These are phyloP conservation scores for Oryza australiensis DNA, from an alignment of 176 grass and related monocot species.

Conservation along the genomic window DNA sequence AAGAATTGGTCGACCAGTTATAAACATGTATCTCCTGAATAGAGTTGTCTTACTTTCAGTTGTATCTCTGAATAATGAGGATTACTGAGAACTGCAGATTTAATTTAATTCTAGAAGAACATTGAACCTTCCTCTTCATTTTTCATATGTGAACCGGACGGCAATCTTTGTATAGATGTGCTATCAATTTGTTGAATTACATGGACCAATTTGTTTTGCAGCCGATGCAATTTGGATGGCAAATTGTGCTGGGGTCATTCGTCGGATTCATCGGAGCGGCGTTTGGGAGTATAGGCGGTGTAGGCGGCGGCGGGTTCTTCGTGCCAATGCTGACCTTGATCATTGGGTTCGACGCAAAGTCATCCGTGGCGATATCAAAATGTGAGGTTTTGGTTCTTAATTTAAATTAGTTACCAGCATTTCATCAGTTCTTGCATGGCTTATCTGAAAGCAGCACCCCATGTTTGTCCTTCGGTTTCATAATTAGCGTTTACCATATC, in stretches of 20 bases:
- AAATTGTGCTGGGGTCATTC: slow-evolving; percentile 42
- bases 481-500: too few species aligned
- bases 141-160: not conserved
- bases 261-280: slow-evolving; percentile 52
- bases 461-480: not conserved
- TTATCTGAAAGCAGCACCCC: not conserved
- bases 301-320: slow-evolving; percentile 60
- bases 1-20: not conserved
- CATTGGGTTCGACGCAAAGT: slow-evolving; percentile 66
- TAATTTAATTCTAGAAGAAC: not conserved
- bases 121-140: not conserved
- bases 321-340: slow-evolving; percentile 62
- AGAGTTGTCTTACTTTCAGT: not conserved
- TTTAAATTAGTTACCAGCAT: not conserved
- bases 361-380: slow-evolving; percentile 57
- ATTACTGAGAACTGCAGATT: not conserved
- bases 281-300: slow-evolving; percentile 58
- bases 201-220: not conserved
- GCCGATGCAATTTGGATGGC: slow-evolving; percentile 50
- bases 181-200: slow-evolving; percentile 3
- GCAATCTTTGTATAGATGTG: not conserved
- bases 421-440: not conserved
- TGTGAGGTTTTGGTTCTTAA: slow-evolving; percentile 31
- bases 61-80: too few species aligned
- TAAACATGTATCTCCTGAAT: not conserved